Conservation (phyloP, 2,329 filamentous ascomycete genomes). For the Ramularia collo-cygni region DNA sequence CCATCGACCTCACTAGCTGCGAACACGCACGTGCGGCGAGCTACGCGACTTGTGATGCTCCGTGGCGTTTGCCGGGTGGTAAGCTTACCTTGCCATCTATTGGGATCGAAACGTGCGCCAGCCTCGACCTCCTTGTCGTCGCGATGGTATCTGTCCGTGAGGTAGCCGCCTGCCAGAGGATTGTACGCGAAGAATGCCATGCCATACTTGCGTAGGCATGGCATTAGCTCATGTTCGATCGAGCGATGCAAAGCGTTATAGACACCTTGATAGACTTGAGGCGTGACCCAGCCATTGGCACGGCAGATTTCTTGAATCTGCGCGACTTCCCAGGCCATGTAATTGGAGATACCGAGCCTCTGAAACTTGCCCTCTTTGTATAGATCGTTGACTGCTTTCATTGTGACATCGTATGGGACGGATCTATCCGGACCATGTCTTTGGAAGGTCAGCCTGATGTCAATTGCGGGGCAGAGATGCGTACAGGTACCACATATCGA, state of each 20-base stretch:
- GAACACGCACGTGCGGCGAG: too few relatives aligned
- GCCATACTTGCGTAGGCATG: constrained; percentile 37
- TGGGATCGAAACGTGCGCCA: constrained; percentile 35
- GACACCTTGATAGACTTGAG: constrained; percentile 42
- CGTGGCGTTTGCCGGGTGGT: too few relatives aligned
- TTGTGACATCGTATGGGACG: constrained; percentile 68
- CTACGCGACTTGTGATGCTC: too few relatives aligned
- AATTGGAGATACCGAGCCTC: constrained; percentile 71
- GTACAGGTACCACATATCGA: constrained; percentile 66
- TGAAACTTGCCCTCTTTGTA: constrained; percentile 80
- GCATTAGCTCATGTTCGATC: constrained; percentile 38
- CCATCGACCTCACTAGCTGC: too few relatives aligned
- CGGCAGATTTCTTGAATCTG: constrained; percentile 42
- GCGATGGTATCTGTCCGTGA: constrained; percentile 37
- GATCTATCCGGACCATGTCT: constrained; percentile 50
- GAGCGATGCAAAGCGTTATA: constrained; percentile 36
- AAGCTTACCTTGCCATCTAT: constrained; percentile 32
- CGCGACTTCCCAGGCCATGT: constrained; percentile 74
- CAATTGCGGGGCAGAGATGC: neutral
- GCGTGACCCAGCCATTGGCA: constrained; percentile 36
- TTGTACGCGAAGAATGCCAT: constrained; percentile 38
- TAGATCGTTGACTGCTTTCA: constrained; percentile 67
- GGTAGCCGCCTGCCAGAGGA: constrained; percentile 41
- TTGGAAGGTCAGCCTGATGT: neutral
- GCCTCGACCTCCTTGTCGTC: constrained; percentile 32